Conservation (phyloP, 306 rosid genomes). For the Trifolium fragiferum region DNA sequence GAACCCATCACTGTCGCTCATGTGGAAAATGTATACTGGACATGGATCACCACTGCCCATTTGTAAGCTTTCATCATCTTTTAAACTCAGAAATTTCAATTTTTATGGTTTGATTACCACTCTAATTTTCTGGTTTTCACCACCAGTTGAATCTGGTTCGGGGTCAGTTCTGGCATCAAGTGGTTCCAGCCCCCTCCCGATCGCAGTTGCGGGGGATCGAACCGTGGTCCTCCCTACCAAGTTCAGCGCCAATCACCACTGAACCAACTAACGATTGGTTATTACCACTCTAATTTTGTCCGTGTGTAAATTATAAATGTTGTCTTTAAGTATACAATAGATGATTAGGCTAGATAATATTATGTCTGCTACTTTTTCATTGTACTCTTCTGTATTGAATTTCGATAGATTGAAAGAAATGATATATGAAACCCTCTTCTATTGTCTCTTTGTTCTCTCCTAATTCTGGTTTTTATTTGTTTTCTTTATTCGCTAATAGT, state of each 20-base stretch:
- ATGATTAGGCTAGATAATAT: neutral
- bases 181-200: no score
- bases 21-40: slow-evolving; percentile 81
- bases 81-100: slow-evolving; percentile 17
- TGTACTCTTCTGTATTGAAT: slow-evolving; percentile 14
- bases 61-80: slow-evolving; percentile 66
- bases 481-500: neutral
- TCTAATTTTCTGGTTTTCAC: neutral
- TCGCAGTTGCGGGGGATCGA: no score
- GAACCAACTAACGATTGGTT: no score
- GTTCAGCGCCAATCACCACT: no score
- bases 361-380: slow-evolving; percentile 2
- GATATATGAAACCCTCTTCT: slow-evolving; percentile 17
- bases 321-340: slow-evolving; percentile 10
- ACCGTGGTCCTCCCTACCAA: no score
- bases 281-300: slow-evolving; percentile 7
- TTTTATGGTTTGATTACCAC: slow-evolving; percentile 9
- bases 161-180: no score
- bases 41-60: slow-evolving; percentile 99
- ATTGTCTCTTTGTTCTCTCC: slow-evolving; percentile 1
- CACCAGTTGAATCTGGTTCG: no score
- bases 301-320: neutral
- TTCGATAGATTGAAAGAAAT: slow-evolving; percentile 5
- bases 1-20: slow-evolving; percentile 89
- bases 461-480: slow-evolving; percentile 2